A percentile compares a stretch with the other conserved stretches of the same genome.
phyloP scores from a whole-genome alignment of 306 rosid species.

The Alnus glutinosa region DNA sequence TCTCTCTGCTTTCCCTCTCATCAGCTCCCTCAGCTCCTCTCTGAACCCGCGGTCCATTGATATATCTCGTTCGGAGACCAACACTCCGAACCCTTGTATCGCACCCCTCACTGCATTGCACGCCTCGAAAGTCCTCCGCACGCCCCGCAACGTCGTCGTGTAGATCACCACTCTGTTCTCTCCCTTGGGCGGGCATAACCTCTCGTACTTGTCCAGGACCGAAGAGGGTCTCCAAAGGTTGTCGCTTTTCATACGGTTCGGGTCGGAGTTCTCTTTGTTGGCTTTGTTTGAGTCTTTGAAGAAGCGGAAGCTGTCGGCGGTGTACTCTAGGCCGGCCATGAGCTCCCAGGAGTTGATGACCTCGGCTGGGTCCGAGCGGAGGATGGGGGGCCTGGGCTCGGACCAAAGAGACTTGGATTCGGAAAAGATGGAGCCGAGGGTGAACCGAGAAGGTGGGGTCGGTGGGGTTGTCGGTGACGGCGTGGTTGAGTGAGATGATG shows the following conservation, averaged over 20 bases:
- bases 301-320: constrained; percentile 72
- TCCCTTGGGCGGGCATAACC: constrained; percentile 66
- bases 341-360: constrained; percentile 96
- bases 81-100: constrained; percentile 52
- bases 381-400: constrained; percentile 42
- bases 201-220: constrained; percentile 42
- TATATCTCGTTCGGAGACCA: constrained; percentile 77
- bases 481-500: constrained; percentile 1
- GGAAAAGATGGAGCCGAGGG: constrained; percentile 38
- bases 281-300: constrained; percentile 40
- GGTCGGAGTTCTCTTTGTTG: constrained; percentile 67
- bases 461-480: constrained; percentile 30
- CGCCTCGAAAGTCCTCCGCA: constrained; percentile 70
- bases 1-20: constrained; percentile 42
- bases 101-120: constrained; percentile 73
- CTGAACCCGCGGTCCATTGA: constrained; percentile 79
- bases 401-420: constrained; percentile 44
- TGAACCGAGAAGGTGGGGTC: constrained; percentile 51
- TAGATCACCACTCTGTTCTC: constrained; percentile 79
- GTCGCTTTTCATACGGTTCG: constrained; percentile 22
- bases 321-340: constrained; percentile 80
- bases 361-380: constrained; percentile 46
- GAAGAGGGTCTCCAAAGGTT: constrained; percentile 18
- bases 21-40: constrained; percentile 54
- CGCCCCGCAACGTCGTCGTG: constrained; percentile 82